Percentiles rank a stretch among this genome's conserved stretches.
phyloP scores from a whole-genome alignment of 495 filamentous ascomycete species.

The Daldinia concentrica region DNA sequence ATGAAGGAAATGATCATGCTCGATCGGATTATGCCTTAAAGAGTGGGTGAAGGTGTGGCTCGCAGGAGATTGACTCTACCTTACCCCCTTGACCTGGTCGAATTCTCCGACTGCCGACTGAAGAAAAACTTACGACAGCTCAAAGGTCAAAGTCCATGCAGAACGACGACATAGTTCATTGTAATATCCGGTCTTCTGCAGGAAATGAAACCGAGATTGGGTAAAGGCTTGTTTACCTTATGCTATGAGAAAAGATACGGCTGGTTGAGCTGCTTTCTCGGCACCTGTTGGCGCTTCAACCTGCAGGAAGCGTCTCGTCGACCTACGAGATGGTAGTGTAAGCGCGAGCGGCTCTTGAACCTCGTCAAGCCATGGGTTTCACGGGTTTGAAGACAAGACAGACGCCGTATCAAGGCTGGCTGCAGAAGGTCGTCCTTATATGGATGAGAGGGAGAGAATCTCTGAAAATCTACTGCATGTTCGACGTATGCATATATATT shows the following conservation, averaged over 20 bases:
- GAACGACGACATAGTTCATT: conserved; percentile 12
- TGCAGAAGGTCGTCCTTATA: conserved; percentile 2
- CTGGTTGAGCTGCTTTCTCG: conserved; percentile 2
- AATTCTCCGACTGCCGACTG: conserved; percentile 21
- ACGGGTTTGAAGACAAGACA: conserved; percentile 32
- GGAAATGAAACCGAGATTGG: conserved; percentile 18
- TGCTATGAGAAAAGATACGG: conserved; percentile 7
- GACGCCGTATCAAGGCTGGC: conserved; percentile 33
- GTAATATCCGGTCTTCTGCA: conserved; percentile 14
- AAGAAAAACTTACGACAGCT: background rate
- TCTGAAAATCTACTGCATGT: conserved; percentile 11
- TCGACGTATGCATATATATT: conserved; percentile 17
- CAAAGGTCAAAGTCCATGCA: background rate
- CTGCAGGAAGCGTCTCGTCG: conserved; percentile 18
- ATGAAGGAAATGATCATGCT: conserved; percentile 37
- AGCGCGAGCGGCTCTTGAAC: conserved; percentile 39
- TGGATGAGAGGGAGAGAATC: conserved; percentile 8
- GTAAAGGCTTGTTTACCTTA: conserved; percentile 10
- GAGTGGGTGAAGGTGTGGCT: conserved; percentile 22
- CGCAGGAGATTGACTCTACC: conserved; percentile 14
- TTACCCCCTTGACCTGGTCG: conserved; percentile 14
- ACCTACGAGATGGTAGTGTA: conserved; percentile 24
- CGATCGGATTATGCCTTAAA: conserved; percentile 44
- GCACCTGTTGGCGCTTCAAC: conserved; percentile 26
- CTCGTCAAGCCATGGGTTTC: conserved; percentile 4